These are phyloP conservation scores for Gossypium aridum DNA, from an alignment of 441 rosid species.

Conservation along the genomic window DNA sequence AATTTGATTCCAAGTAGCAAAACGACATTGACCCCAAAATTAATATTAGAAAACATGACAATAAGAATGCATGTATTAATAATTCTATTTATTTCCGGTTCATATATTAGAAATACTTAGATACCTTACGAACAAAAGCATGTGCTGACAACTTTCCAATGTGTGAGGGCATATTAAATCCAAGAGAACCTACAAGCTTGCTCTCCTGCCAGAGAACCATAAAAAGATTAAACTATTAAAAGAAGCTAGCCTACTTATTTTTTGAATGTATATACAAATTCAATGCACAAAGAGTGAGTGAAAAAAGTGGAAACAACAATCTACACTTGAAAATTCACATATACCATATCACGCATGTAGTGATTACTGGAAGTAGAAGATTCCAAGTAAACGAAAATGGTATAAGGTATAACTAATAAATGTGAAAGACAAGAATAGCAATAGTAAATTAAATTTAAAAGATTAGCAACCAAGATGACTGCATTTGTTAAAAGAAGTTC, in stretches of 20 bases:
- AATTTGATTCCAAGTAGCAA: background rate
- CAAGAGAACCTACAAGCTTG: conserved; percentile 32
- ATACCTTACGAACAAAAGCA: conserved; percentile 68
- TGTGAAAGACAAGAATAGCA: background rate
- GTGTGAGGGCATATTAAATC: conserved; percentile 30
- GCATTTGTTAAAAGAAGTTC: background rate
- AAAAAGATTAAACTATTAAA: conserved; percentile 3
- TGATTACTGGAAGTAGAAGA: background rate
- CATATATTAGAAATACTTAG: background rate
- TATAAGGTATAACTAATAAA: background rate
- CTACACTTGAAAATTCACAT: background rate
- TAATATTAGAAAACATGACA: background rate
- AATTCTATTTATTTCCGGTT: background rate
- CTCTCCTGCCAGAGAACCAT: conserved; percentile 25
- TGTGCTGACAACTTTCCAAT: conserved; percentile 49
- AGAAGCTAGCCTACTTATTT: background rate
- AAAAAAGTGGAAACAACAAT: background rate
- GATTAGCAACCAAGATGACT: background rate
- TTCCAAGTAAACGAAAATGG: background rate
- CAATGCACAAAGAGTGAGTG: background rate
- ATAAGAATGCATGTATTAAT: background rate
- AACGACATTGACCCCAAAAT: background rate
- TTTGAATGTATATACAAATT: background rate
- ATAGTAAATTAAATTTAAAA: background rate
- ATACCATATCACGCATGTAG: background rate